These are phyloP conservation scores for Phoenix roebelenii DNA, from an alignment of 176 grass and related monocot species.

Conservation along the genomic window DNA sequence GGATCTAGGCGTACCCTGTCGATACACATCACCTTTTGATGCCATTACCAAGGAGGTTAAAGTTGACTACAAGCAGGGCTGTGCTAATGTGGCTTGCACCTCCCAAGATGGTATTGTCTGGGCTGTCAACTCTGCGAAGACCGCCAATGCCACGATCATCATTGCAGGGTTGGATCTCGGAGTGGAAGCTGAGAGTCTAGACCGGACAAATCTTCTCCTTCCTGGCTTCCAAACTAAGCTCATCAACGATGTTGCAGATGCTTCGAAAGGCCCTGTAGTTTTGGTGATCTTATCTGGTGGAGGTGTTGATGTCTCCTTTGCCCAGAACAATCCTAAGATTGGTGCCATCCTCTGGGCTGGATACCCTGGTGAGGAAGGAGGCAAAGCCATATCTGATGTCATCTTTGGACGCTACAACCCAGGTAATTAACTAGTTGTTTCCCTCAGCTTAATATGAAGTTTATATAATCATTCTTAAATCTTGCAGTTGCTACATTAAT, in stretches of 20 bases:
- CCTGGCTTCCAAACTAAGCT: conserved; percentile 29
- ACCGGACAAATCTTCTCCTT: conserved; percentile 44
- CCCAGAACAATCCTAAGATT: conserved; percentile 39
- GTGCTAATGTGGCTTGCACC: conserved; percentile 22
- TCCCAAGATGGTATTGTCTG: background rate
- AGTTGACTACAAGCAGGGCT: conserved; percentile 27
- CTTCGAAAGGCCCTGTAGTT: conserved; percentile 29
- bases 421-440: background rate
- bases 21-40: conserved; percentile 35
- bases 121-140: conserved; percentile 5
- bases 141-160: conserved; percentile 22
- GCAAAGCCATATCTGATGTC: conserved; percentile 32
- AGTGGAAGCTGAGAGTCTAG: conserved; percentile 38
- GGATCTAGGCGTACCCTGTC: conserved; percentile 30
- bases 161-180: conserved; percentile 36
- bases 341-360: conserved; percentile 52
- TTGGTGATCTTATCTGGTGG: conserved; percentile 46
- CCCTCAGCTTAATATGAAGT: no score
- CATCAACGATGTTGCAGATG: conserved; percentile 34
- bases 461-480: background rate
- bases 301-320: conserved; percentile 43
- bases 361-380: conserved; percentile 45
- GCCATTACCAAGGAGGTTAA: conserved; percentile 8
- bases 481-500: background rate
- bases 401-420: conserved; percentile 1